Percentiles rank a stretch among this genome's conserved stretches.
phyloP scores from a whole-genome alignment of 306 rosid species.

The Vicia sativa region DNA sequence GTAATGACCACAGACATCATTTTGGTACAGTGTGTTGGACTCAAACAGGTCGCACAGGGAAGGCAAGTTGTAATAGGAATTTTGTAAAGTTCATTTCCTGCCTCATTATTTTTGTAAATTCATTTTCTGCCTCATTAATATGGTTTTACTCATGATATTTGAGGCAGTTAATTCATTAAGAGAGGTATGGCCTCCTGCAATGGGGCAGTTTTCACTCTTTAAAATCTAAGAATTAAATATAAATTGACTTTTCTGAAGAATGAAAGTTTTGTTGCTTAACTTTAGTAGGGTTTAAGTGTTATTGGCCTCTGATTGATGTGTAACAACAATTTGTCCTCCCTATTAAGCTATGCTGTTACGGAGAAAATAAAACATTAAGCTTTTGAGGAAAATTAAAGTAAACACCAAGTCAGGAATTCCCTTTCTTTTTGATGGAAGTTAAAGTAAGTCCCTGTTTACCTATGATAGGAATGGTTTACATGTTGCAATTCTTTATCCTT shows the following conservation, averaged over 20 bases:
- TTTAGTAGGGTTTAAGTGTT: background rate
- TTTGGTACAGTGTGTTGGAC: slow-evolving; percentile 78
- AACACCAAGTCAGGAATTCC: background rate
- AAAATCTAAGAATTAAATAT: slow-evolving; percentile 10
- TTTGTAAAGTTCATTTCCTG: background rate
- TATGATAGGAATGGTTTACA: slow-evolving; percentile 6
- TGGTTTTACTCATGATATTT: slow-evolving; percentile 1
- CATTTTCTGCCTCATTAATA: background rate
- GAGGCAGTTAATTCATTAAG: slow-evolving; percentile 3
- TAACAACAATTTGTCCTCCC: slow-evolving; percentile 5
- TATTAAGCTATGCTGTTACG: background rate
- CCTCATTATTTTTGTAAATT: slow-evolving; percentile 1
- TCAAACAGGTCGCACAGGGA: slow-evolving; percentile 83
- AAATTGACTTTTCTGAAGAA: slow-evolving; percentile 8
- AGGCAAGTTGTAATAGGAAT: slow-evolving; percentile 58
- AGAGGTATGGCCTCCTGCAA: slow-evolving; percentile 23
- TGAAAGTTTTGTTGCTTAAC: slow-evolving; percentile 9
- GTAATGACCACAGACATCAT: slow-evolving; percentile 89
- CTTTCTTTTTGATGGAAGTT: slow-evolving; percentile 11
- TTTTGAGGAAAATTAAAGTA: background rate
- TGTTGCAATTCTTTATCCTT: slow-evolving; percentile 4
- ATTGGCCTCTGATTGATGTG: background rate
- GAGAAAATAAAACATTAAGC: slow-evolving; percentile 4
- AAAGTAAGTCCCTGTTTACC: slow-evolving; percentile 17
- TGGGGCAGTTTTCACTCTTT: slow-evolving; percentile 12